Percentiles rank a stretch among this genome's conserved stretches.
Conservation (phyloP, 345 rosid species). For the Lumnitzera littorea region DNA sequence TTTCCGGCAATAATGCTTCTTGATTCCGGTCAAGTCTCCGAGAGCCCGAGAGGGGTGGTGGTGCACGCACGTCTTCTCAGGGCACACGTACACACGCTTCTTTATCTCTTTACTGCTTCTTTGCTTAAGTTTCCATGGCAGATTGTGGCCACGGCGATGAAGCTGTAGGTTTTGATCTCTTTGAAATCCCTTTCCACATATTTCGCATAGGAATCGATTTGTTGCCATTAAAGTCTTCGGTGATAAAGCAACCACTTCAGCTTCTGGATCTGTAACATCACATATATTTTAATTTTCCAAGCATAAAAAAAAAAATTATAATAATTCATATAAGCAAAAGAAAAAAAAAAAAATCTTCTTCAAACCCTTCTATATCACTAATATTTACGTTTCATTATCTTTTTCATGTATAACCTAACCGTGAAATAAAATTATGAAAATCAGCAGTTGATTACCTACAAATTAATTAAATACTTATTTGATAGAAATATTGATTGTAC, state of each 20-base stretch:
- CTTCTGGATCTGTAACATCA: slow-evolving; percentile 72
- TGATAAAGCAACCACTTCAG: slow-evolving; percentile 88
- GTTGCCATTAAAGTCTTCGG: slow-evolving; percentile 99
- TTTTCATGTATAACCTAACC: no score
- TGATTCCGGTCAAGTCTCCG: slow-evolving; percentile 93
- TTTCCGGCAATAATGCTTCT: slow-evolving; percentile 91
- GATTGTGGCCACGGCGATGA: slow-evolving; percentile 90
- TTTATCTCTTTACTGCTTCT: slow-evolving; percentile 66
- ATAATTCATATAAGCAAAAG: no score
- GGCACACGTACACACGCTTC: slow-evolving; percentile 93
- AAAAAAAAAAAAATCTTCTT: no score
- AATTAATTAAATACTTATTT: no score
- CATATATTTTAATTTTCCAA: not conserved
- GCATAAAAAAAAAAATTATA: not conserved
- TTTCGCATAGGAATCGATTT: slow-evolving; percentile 88
- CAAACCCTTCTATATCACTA: no score
- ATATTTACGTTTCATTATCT: no score
- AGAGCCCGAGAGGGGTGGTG: slow-evolving; percentile 91
- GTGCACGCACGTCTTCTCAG: slow-evolving; percentile 83
- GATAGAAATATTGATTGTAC: no score
- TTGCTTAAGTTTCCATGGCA: slow-evolving; percentile 99
- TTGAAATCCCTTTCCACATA: slow-evolving; percentile 95
- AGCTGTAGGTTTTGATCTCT: slow-evolving; percentile 97
- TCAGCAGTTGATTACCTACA: no score
- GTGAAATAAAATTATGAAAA: no score